Conservation (phyloP, 1,284 basidiomycete species). For the Amylostereum areolatum region DNA sequence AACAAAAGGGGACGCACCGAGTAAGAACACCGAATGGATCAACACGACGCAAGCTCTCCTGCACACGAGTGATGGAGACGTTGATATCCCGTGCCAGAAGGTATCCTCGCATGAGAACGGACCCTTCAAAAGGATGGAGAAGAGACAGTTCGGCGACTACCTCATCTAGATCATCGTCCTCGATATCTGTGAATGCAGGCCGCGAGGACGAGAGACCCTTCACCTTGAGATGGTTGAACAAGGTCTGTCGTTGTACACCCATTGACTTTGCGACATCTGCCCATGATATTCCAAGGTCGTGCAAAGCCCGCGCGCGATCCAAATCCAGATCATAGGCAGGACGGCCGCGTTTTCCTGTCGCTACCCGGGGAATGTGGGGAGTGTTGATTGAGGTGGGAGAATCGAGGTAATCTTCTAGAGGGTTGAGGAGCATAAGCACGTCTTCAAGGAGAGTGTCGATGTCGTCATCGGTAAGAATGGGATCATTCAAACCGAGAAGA, state of each 20-base stretch:
- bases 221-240: constrained; percentile 9
- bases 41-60: too few relatives aligned
- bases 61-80: too few relatives aligned
- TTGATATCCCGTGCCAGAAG: too few relatives aligned
- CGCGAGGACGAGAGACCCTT: constrained; percentile 3
- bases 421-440: constrained; percentile 5
- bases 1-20: too few relatives aligned
- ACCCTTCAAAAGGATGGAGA: constrained; percentile 11
- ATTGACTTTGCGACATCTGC: constrained; percentile 9
- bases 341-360: not conserved
- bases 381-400: not conserved
- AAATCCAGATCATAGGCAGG: constrained; percentile 4
- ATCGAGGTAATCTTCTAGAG: not conserved
- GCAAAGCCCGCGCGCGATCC: constrained; percentile 1
- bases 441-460: too few relatives aligned
- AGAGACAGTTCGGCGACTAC: constrained; percentile 7
- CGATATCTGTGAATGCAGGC: constrained; percentile 7
- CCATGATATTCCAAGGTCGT: constrained; percentile 13
- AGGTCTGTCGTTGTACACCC: constrained; percentile 5
- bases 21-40: too few relatives aligned
- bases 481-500: constrained; percentile 4
- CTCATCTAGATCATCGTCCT: constrained; percentile 13
- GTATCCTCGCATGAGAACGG: too few relatives aligned
- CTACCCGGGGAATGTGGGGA: not conserved
- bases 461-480: constrained; percentile 1